These are phyloP conservation scores for Paratrimastix pyriformis DNA, from an alignment of 78 protist species.

Conservation along the genomic window DNA sequence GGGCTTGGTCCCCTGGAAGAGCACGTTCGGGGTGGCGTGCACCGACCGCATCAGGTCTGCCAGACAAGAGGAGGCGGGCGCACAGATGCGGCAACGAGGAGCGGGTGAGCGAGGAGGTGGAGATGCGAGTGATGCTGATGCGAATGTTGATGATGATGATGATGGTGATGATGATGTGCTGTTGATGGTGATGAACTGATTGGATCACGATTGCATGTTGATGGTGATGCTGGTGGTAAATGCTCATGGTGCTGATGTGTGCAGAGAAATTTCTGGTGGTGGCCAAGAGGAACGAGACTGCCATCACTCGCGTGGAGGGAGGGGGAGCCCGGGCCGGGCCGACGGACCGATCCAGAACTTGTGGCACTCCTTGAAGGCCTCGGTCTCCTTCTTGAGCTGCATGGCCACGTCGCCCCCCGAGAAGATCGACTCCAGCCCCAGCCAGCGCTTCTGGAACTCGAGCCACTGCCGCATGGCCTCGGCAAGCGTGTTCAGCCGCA, in stretches of 20 bases:
- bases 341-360: neutral
- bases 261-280: too few species aligned
- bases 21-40: slow-evolving; percentile 10
- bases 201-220: too few species aligned
- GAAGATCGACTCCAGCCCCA: slow-evolving; percentile 62
- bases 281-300: neutral
- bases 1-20: neutral
- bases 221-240: too few species aligned
- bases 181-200: too few species aligned
- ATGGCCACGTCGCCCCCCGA: slow-evolving; percentile 35
- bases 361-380: slow-evolving; percentile 39
- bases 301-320: neutral
- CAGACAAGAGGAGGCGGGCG: neutral
- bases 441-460: slow-evolving; percentile 48
- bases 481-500: slow-evolving; percentile 17
- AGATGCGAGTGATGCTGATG: too few species aligned
- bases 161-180: too few species aligned
- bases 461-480: slow-evolving; percentile 53
- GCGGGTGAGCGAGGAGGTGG: too few species aligned
- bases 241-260: too few species aligned
- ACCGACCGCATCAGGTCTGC: slow-evolving; percentile 7
- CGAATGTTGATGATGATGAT: too few species aligned
- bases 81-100: too few species aligned
- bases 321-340: neutral
- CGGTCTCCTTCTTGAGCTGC: slow-evolving; percentile 44